Conservation (phyloP, 495 filamentous ascomycete species). For the Paragyromitra xinjiangensis region DNA sequence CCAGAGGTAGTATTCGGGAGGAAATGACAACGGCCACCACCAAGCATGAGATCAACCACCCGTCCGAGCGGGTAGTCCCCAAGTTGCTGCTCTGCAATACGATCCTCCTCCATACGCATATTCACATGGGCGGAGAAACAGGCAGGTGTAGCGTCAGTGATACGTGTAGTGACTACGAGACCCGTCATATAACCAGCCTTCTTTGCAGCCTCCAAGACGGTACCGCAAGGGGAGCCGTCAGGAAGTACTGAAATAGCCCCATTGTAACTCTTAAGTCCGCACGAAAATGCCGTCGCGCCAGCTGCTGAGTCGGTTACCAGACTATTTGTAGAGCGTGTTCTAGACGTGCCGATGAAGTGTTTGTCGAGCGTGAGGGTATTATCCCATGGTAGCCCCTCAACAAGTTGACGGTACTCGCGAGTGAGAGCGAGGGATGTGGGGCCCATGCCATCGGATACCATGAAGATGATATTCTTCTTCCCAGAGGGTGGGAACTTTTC, state of each 20-base stretch:
- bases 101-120: slow-evolving; percentile 79
- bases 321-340: slow-evolving; percentile 81
- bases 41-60: slow-evolving; percentile 88
- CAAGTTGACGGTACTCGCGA: slow-evolving; percentile 77
- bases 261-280: slow-evolving; percentile 92
- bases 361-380: slow-evolving; percentile 81
- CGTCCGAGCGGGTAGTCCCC: slow-evolving; percentile 86
- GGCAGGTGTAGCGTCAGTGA: slow-evolving; percentile 97
- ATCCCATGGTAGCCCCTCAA: slow-evolving; percentile 70
- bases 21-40: slow-evolving; percentile 93
- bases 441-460: slow-evolving; percentile 98
- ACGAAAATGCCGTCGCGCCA: slow-evolving; percentile 95
- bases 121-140: slow-evolving; percentile 93
- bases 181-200: slow-evolving; percentile 90
- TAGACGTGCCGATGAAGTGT: slow-evolving; percentile 85
- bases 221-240: slow-evolving; percentile 85
- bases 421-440: slow-evolving; percentile 88
- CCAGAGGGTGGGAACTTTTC: slow-evolving; percentile 66
- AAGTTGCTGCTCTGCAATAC: slow-evolving; percentile 89
- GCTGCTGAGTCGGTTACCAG: slow-evolving; percentile 94
- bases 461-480: slow-evolving; percentile 94
- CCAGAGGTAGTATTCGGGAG: slow-evolving; percentile 77
- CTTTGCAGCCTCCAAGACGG: slow-evolving; percentile 93
- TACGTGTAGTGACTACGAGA: slow-evolving; percentile 90
- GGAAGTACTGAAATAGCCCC: slow-evolving; percentile 91